Evolutionary conservation across 192 early-diverging fungal species (phyloP).

Genomic region (Podila minutissima): DNA sequence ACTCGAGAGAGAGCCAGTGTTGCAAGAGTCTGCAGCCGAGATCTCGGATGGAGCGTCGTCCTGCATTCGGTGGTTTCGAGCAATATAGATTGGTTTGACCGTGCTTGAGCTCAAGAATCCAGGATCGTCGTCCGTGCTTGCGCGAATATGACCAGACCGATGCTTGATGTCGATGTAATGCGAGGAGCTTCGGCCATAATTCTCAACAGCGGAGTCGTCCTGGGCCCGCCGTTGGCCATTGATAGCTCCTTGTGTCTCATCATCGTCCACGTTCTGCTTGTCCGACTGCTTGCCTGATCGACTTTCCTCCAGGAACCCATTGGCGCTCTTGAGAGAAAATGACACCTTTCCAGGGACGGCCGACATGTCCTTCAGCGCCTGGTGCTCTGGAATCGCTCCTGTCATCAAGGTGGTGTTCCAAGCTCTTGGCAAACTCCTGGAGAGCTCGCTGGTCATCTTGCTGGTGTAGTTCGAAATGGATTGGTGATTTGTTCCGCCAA

Average conservation of each 20-base stretch:
- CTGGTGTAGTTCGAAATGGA: slow-evolving; percentile 12
- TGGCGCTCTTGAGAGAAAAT: slow-evolving; percentile 42
- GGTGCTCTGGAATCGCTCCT: slow-evolving; percentile 25
- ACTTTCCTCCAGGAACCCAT: slow-evolving; percentile 34
- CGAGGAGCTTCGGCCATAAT: slow-evolving; percentile 19
- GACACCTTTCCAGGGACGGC: slow-evolving; percentile 22
- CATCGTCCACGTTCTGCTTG: slow-evolving; percentile 12
- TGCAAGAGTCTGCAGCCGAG: slow-evolving; percentile 36
- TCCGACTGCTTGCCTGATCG: slow-evolving; percentile 23
- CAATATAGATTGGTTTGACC: slow-evolving; percentile 61
- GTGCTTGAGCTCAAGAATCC: slow-evolving; percentile 58
- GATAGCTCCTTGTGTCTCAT: slow-evolving; percentile 15
- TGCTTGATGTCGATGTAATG: slow-evolving; percentile 42
- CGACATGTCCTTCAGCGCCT: slow-evolving; percentile 10
- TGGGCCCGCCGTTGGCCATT: slow-evolving; percentile 10
- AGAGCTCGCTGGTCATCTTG: slow-evolving; percentile 37
- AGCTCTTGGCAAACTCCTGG: slow-evolving; percentile 49
- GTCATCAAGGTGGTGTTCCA: slow-evolving; percentile 20
- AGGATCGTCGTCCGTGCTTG: slow-evolving; percentile 59
- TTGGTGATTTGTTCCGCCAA: slow-evolving; percentile 19
- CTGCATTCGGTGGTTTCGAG: slow-evolving; percentile 27
- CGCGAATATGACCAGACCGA: slow-evolving; percentile 20
- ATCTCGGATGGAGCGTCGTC: slow-evolving; percentile 17
- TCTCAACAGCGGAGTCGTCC: slow-evolving; percentile 16
- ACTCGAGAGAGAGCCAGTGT: slow-evolving; percentile 42